Conservation (phyloP, 768 basidiomycete genomes). For the Auricularia sp. region DNA sequence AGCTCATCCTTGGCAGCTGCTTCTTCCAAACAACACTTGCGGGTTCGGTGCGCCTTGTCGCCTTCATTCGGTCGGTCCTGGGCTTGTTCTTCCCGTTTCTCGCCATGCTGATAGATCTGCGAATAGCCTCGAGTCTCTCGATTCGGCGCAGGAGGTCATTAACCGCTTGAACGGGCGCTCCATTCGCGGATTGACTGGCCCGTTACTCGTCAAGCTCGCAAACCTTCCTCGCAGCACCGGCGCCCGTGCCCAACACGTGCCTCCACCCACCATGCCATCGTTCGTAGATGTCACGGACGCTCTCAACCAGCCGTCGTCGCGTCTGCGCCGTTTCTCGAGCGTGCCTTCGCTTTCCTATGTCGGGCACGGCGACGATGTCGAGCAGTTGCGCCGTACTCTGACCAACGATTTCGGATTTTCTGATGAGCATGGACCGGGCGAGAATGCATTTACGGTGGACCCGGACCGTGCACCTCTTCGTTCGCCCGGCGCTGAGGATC, state of each 20-base stretch:
- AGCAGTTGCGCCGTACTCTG: background rate
- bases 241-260: background rate
- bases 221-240: background rate
- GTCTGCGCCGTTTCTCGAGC: background rate
- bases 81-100: background rate
- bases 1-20: conserved; percentile 63
- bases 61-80: conserved; percentile 58
- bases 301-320: background rate
- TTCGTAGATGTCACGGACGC: background rate
- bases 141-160: background rate
- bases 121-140: background rate
- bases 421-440: background rate
- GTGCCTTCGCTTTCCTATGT: background rate
- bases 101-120: conserved; percentile 1
- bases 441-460: background rate
- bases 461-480: background rate
- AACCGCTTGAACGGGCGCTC: background rate
- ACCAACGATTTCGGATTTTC: background rate
- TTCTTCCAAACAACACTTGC: conserved; percentile 75
- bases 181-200: background rate
- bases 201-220: background rate
- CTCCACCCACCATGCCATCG: background rate
- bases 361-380: background rate
- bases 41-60: conserved; percentile 68
- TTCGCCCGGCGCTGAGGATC: background rate